These are phyloP conservation scores for Parachaetomium inaequale DNA, from an alignment of 495 filamentous ascomycete species.

Conservation along the genomic window DNA sequence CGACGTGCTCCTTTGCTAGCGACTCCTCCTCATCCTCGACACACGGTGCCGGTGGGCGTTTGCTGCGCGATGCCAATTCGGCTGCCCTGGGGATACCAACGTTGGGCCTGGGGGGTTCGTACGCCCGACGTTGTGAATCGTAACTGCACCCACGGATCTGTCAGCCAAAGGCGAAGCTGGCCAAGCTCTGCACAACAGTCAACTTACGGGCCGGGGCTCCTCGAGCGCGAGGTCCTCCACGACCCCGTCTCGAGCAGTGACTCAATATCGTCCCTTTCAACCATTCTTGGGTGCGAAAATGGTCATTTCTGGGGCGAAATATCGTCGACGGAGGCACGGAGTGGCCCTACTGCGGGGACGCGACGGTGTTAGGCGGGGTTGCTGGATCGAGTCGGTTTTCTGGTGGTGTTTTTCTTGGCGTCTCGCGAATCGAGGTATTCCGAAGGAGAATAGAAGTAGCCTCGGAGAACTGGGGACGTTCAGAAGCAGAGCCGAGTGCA, in stretches of 20 bases:
- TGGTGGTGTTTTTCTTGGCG: neutral
- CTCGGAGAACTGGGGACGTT: neutral
- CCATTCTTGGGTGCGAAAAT: constrained; percentile 31
- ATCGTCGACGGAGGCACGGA: neutral
- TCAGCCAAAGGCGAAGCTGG: neutral
- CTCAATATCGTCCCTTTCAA: constrained; percentile 35
- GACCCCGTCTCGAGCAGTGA: constrained; percentile 40
- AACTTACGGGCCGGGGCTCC: constrained; percentile 42
- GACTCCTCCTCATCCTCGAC: constrained; percentile 48
- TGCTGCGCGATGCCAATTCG: constrained; percentile 2
- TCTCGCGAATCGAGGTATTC: neutral
- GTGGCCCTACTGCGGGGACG: neutral
- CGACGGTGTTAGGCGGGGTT: neutral
- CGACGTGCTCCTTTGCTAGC: constrained; percentile 42
- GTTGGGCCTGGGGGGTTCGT: constrained; percentile 15
- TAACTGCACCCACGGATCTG: neutral
- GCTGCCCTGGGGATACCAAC: constrained; percentile 16
- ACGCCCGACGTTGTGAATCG: constrained; percentile 15
- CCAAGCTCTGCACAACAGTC: neutral
- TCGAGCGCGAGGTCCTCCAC: constrained; percentile 42
- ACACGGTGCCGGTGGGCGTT: constrained; percentile 38
- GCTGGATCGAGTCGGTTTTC: neutral
- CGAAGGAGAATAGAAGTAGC: too few relatives aligned
- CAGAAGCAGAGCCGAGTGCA: neutral
- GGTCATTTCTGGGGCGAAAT: neutral